Evolutionary conservation across 176 grass and related monocot species (phyloP).

Genomic region (Aegilops tauschii): DNA sequence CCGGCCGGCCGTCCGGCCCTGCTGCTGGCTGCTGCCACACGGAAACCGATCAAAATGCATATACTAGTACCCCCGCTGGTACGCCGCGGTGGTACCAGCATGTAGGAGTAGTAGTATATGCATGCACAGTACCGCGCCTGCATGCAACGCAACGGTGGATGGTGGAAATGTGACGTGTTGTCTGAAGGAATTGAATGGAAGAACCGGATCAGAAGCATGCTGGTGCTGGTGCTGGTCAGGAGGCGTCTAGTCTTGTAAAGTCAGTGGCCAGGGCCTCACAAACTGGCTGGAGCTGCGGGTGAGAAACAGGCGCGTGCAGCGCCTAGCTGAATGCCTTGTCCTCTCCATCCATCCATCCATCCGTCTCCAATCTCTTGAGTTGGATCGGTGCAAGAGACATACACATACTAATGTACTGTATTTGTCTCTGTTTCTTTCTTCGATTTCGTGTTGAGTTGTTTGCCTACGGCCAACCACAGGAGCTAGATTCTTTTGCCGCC

Average conservation of each 20-base stretch:
- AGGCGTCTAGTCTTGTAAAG: conserved; percentile 31
- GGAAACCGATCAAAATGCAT: conserved; percentile 31
- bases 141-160: background rate
- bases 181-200: conserved; percentile 20
- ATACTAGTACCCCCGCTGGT: background rate
- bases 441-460: background rate
- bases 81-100: background rate
- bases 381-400: background rate
- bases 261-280: conserved; percentile 44
- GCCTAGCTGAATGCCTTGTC: conserved; percentile 35
- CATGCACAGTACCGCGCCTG: background rate
- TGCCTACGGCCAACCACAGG: background rate
- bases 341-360: background rate
- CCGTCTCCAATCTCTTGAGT: background rate
- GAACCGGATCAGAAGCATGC: background rate
- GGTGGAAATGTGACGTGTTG: conserved; percentile 20
- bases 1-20: conserved; percentile 12
- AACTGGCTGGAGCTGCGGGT: conserved; percentile 56
- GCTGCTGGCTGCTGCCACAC: conserved; percentile 25
- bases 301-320: background rate
- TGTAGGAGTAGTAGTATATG: background rate
- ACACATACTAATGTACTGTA: background rate
- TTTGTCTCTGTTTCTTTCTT: background rate
- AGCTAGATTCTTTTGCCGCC: conserved; percentile 13
- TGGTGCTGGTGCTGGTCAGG: background rate